These are phyloP conservation scores for Blastobotrys niveus DNA, from an alignment of 1,139 yeast species.

Conservation along the genomic window DNA sequence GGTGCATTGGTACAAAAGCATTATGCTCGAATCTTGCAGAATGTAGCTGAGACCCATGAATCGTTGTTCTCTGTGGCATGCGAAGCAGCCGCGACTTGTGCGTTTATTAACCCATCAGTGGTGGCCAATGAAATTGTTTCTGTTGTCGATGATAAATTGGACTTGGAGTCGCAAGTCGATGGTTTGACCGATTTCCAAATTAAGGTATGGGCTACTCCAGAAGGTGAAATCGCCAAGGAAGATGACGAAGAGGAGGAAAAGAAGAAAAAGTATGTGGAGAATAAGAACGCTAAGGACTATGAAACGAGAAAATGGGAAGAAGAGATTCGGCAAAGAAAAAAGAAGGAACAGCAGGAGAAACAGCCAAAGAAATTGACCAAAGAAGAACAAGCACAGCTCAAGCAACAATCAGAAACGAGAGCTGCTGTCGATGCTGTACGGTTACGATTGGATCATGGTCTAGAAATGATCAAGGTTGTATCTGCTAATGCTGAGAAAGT, in stretches of 20 bases:
- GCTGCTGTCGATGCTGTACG: conserved; percentile 39
- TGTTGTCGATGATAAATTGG: conserved; percentile 36
- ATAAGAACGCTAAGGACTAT: conserved; percentile 72
- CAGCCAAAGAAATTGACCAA: conserved; percentile 51
- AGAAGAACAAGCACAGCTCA: conserved; percentile 71
- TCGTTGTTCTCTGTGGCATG: conserved; percentile 41
- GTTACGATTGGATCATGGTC: conserved; percentile 42
- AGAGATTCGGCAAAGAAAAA: conserved; percentile 65
- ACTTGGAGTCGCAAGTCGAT: conserved; percentile 22
- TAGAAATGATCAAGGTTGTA: conserved; percentile 50
- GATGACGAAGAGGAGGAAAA: conserved; percentile 50
- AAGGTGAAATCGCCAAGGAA: conserved; percentile 65
- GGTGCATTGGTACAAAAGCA: conserved; percentile 47
- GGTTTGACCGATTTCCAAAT: conserved; percentile 37
- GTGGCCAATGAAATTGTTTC: conserved; percentile 50
- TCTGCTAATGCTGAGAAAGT: conserved; percentile 46
- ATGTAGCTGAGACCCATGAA: conserved; percentile 17
- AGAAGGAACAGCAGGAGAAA: conserved; percentile 45
- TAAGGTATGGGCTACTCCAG: conserved; percentile 60
- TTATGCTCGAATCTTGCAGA: conserved; percentile 38
- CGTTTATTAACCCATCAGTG: conserved; percentile 62
- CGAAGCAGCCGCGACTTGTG: conserved; percentile 54
- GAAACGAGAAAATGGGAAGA: conserved; percentile 91
- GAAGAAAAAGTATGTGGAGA: conserved; percentile 32
- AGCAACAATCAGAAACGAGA: conserved; percentile 55